Conservation (phyloP, 2,329 filamentous ascomycete genomes). For the Fusarium anguioides region DNA sequence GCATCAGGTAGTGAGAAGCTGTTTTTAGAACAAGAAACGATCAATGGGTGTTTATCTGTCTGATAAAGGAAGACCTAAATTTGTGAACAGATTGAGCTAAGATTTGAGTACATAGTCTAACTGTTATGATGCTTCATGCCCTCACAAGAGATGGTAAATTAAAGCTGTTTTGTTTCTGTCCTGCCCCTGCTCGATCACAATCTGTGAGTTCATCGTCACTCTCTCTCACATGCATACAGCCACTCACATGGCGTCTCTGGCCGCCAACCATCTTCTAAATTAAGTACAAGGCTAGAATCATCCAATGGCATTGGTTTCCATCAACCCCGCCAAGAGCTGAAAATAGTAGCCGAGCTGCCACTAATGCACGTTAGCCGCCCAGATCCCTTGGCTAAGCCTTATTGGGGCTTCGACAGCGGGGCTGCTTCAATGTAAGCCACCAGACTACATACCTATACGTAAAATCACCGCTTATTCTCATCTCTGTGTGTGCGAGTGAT, state of each 20-base stretch:
- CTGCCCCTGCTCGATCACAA: slow-evolving; percentile 20
- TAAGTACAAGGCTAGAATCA: slow-evolving; percentile 13
- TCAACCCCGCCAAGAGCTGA: slow-evolving; percentile 15
- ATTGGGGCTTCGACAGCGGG: background rate
- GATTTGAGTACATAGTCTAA: no score
- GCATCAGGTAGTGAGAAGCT: background rate
- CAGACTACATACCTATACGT: no score
- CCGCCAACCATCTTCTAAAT: slow-evolving; percentile 32
- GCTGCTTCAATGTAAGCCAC: slow-evolving; percentile 2
- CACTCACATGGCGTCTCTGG: slow-evolving; percentile 24
- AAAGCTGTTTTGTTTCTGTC: no score
- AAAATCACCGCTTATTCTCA: slow-evolving; percentile 21
- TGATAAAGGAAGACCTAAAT: no score
- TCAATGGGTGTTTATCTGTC: background rate
- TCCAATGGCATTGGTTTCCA: slow-evolving; percentile 26
- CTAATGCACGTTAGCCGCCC: slow-evolving; percentile 46
- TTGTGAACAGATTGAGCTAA: no score
- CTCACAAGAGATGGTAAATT: no score
- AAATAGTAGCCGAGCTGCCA: slow-evolving; percentile 35
- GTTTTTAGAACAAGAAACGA: slow-evolving; percentile 24
- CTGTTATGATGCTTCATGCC: no score
- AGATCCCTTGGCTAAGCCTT: background rate
- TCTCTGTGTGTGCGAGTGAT: background rate
- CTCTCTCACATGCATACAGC: slow-evolving; percentile 23
- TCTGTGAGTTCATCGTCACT: slow-evolving; percentile 30